These are phyloP conservation scores for Aristolochia californica DNA, from an alignment of 164 flowering plant genomes.

Conservation along the genomic window DNA sequence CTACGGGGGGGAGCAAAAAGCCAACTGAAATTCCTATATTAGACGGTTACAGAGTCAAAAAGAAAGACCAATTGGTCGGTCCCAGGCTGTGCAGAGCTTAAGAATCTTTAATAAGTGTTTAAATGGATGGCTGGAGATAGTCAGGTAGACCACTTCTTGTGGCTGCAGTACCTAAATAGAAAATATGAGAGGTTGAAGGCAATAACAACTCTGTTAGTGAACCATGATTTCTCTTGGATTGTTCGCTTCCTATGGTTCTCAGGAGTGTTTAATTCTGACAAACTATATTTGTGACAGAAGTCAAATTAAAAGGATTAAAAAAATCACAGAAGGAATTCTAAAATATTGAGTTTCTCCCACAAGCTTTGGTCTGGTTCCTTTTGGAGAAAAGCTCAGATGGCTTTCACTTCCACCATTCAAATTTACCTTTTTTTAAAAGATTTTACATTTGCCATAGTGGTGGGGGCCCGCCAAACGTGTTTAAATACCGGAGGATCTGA, in stretches of 20 bases:
- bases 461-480: constrained; percentile 1
- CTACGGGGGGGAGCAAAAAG: no score
- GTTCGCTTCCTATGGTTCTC: constrained; percentile 1
- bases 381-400: not conserved
- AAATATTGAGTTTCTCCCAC: not conserved
- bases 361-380: not conserved
- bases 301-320: not conserved
- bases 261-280: not conserved
- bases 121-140: no score
- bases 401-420: constrained; percentile 2
- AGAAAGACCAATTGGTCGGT: no score
- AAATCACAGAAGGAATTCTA: not conserved
- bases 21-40: no score
- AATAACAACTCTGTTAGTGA: not conserved
- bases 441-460: constrained; percentile 1
- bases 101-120: no score
- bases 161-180: not conserved
- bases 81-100: no score
- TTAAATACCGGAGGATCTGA: not conserved
- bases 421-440: not conserved
- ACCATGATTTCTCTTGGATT: not conserved
- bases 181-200: not conserved
- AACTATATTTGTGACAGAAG: not conserved
- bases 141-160: no score
- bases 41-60: no score